Evolutionary conservation across 768 basidiomycete species (phyloP).

Genomic region (Chalciporus piperatus): DNA sequence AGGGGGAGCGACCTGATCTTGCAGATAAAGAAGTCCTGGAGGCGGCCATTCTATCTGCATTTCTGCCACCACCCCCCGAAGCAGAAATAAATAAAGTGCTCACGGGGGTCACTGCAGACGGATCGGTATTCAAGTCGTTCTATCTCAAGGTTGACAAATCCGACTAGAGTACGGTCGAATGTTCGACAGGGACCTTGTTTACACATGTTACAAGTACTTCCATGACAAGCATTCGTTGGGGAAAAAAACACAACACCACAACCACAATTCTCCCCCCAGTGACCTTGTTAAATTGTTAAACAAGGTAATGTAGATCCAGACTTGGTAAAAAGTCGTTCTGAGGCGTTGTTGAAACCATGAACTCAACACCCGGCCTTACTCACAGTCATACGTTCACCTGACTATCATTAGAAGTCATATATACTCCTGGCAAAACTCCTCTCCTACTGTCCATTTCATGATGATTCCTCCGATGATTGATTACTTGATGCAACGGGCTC

Average conservation of each 20-base stretch:
- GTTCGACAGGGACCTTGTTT: no score
- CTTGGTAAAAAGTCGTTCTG: slow-evolving; percentile 53
- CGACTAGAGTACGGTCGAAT: no score
- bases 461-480: not conserved
- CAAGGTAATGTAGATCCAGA: slow-evolving; percentile 54
- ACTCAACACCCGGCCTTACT: not conserved
- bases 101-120: slow-evolving; percentile 38
- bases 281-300: no score
- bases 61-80: slow-evolving; percentile 61
- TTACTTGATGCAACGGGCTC: slow-evolving; percentile 1
- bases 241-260: no score
- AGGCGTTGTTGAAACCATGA: slow-evolving; percentile 33
- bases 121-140: slow-evolving; percentile 60
- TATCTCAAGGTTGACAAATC: slow-evolving; percentile 60
- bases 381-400: not conserved
- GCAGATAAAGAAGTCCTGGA: slow-evolving; percentile 61
- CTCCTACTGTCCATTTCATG: slow-evolving; percentile 1
- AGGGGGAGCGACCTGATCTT: slow-evolving; percentile 61
- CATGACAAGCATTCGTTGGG: no score
- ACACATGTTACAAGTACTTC: no score
- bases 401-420: slow-evolving; percentile 1
- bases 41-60: slow-evolving; percentile 49
- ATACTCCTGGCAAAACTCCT: not conserved
- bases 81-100: slow-evolving; percentile 55
- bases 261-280: no score